Base-by-base conservation (phyloP, 1,139 yeast species). In the Taphrina flavorubra region DNA sequence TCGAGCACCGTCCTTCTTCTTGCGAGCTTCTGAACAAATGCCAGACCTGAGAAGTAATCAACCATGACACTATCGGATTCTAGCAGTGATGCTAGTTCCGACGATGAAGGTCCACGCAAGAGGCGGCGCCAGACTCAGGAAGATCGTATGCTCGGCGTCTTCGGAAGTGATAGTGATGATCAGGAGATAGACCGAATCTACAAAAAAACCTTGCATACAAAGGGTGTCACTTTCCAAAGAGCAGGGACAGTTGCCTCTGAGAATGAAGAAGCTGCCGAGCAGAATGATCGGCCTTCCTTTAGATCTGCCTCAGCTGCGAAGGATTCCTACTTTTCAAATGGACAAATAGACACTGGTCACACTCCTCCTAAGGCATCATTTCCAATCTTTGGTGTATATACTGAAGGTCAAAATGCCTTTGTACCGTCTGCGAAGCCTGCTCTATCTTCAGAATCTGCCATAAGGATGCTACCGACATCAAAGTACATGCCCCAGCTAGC, bases 141-240 rank as follows among this genome's bases (percentile, higher is more conserved):
- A 46, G 40, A 64, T 6, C 68, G 56, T 6, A 70, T 71, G 70
- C 56, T 70, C 7, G 73, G 73, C 10, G 51, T 71, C n/a, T 71
- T 71, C 40, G 72, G 68, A 11, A 72, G 69, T 2, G 71, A 68
- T 7, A 74, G 72, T 16, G 70, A 65, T 14, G 72, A 69, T 11
- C 69, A 44, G 11, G 65, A 59, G 46, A n/a, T 16, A 10, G 10
- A 40, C 14, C 46, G 62, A 34, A 7, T 63, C 18, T 34, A 37
- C 40, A 47, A 44, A 14, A 69, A 69, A 58, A 57, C 70, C 25
- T 61, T 73, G 58, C 60, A 74, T 18, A 72, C 69, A 53, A 63
- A 63, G 20, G 72, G 72, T 6, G 70, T 71, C 51, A 34, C 20
- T 39, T 72, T 72, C 36, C 53, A 40, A 31, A 39, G 31, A 65